Evolutionary conservation across 768 basidiomycete genomes (phyloP).

Genomic region (Kwoniella pini): DNA sequence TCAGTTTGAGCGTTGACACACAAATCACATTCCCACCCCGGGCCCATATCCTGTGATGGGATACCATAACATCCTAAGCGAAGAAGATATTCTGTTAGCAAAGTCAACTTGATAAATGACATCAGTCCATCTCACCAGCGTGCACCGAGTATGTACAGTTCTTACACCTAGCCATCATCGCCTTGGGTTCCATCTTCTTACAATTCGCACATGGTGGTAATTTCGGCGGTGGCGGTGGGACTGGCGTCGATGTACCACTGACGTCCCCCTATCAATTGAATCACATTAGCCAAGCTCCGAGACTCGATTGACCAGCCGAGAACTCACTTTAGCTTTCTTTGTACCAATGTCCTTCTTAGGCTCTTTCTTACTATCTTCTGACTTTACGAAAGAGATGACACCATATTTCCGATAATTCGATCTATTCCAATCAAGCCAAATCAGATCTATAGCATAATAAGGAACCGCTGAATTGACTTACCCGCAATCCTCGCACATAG

Average conservation of each 20-base stretch:
- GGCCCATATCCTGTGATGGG: conserved; percentile 61
- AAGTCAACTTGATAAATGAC: neutral
- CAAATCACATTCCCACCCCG: conserved; percentile 82
- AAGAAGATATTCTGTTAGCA: neutral
- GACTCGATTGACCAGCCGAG: conserved; percentile 5
- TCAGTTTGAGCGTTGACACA: conserved; percentile 79
- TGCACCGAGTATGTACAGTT: conserved; percentile 77
- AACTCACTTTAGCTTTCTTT: conserved; percentile 60
- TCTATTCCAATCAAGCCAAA: conserved; percentile 17
- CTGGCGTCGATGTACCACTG: conserved; percentile 65
- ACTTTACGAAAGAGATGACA: conserved; percentile 60
- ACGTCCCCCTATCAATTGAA: conserved; percentile 22
- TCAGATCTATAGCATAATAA: neutral
- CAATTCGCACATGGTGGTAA: conserved; percentile 68
- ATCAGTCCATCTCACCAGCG: conserved; percentile 62
- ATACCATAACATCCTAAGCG: conserved; percentile 68
- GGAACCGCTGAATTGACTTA: no score
- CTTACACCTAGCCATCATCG: conserved; percentile 78
- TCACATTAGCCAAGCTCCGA: neutral
- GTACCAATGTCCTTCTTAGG: conserved; percentile 66
- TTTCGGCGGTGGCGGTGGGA: conserved; percentile 56
- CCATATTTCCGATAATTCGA: conserved; percentile 91
- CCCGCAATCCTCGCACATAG: conserved; percentile 84
- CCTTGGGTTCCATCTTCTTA: conserved; percentile 69
- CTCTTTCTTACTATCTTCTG: conserved; percentile 55